Percentiles rank a stretch among this genome's conserved stretches.
These are phyloP conservation scores for Phytophthora syringae DNA, from an alignment of 352 stramenopile species.

Conservation along the genomic window DNA sequence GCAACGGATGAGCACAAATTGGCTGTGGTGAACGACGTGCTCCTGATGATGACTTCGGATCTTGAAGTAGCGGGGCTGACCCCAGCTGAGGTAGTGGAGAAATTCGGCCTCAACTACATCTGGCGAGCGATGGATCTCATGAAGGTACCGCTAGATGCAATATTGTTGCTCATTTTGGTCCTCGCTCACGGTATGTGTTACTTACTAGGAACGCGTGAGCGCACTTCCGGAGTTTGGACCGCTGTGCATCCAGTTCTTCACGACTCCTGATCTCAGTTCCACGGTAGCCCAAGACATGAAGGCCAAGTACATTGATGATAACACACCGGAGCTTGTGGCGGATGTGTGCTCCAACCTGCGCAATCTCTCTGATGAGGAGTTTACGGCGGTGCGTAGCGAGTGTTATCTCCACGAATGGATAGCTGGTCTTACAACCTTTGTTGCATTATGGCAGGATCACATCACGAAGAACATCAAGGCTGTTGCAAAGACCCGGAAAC, in stretches of 20 bases:
- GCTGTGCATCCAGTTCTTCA: conserved; percentile 79
- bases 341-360: conserved; percentile 54
- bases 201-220: conserved; percentile 72
- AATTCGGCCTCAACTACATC: conserved; percentile 74
- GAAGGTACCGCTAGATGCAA: conserved; percentile 50
- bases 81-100: conserved; percentile 45
- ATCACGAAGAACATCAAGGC: conserved; percentile 84
- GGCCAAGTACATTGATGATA: conserved; percentile 73
- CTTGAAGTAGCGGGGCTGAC: conserved; percentile 44
- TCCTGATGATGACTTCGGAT: conserved; percentile 65
- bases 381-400: conserved; percentile 53
- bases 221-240: conserved; percentile 82
- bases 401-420: not conserved
- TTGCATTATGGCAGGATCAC: conserved; percentile 49
- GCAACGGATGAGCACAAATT: conserved; percentile 48
- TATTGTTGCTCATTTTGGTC: not conserved
- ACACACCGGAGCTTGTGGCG: conserved; percentile 60
- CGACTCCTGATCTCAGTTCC: conserved; percentile 58
- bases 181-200: not conserved
- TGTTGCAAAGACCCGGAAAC: conserved; percentile 76
- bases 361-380: conserved; percentile 65
- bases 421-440: not conserved
- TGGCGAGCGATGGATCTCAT: conserved; percentile 83
- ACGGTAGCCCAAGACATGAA: conserved; percentile 68
- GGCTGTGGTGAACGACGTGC: conserved; percentile 61